Conservation (phyloP, 164 flowering plant species). For the Magnolia sinica region DNA sequence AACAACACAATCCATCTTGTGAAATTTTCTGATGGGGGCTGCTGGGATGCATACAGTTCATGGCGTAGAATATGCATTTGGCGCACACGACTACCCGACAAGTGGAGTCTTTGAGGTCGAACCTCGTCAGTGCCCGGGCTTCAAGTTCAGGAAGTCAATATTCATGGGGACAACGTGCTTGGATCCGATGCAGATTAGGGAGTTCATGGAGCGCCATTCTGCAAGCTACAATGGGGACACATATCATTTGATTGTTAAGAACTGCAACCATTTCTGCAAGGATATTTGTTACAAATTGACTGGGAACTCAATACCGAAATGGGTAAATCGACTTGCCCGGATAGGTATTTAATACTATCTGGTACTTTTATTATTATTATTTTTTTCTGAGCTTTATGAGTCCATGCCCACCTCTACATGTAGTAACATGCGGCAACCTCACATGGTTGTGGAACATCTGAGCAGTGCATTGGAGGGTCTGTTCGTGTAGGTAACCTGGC, state of each 20-base stretch:
- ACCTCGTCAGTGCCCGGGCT: conserved; percentile 94
- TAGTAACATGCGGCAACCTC: no score
- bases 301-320: conserved; percentile 76
- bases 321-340: conserved; percentile 92
- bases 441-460: no score
- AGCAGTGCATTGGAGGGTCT: no score
- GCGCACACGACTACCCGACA: conserved; percentile 86
- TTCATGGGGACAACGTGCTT: conserved; percentile 77
- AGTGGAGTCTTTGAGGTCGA: conserved; percentile 97
- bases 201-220: conserved; percentile 77
- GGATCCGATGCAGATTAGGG: conserved; percentile 68
- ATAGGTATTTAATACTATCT: conserved; percentile 46
- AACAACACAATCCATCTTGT: neutral
- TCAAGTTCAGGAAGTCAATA: conserved; percentile 84
- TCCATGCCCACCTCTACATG: no score
- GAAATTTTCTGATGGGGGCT: conserved; percentile 2
- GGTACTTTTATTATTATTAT: neutral
- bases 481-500: no score
- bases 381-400: no score
- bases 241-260: conserved; percentile 84
- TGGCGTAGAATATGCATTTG: conserved; percentile 96
- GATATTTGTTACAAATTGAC: conserved; percentile 85
- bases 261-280: conserved; percentile 95
- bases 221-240: conserved; percentile 77
- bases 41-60: conserved; percentile 50